Conservation (phyloP, 2,329 filamentous ascomycete species). For the Cladosporium sphaerospermum region DNA sequence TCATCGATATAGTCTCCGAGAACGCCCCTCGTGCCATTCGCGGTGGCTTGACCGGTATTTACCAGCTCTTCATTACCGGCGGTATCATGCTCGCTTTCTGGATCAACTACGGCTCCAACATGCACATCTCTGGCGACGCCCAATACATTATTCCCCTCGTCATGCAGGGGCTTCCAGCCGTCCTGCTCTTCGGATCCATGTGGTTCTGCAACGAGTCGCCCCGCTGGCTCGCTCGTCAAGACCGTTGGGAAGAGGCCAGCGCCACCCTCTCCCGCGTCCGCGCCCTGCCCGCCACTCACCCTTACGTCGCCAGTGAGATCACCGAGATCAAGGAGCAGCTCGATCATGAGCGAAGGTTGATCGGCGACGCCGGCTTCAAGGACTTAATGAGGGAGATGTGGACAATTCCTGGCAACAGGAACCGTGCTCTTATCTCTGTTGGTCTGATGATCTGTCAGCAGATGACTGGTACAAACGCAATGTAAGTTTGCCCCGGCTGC, state of each 20-base stretch:
- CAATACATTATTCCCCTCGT: constrained; percentile 52
- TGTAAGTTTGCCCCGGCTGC: constrained; percentile 5
- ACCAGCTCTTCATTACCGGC: constrained; percentile 52
- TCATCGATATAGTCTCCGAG: constrained; percentile 50
- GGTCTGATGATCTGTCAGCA: constrained; percentile 63
- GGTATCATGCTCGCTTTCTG: constrained; percentile 49
- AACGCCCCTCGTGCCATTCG: constrained; percentile 36
- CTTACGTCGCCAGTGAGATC: constrained; percentile 45
- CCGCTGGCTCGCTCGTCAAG: constrained; percentile 61
- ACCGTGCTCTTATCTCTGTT: constrained; percentile 59
- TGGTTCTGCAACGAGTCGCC: constrained; percentile 48
- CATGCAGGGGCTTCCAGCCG: constrained; percentile 58
- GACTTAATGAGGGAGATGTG: constrained; percentile 66
- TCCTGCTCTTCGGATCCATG: constrained; percentile 56
- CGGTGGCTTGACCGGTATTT: constrained; percentile 54
- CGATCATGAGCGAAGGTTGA: constrained; percentile 66
- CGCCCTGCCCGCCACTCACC: constrained; percentile 56
- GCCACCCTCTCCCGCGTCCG: constrained; percentile 52
- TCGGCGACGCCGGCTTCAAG: constrained; percentile 53
- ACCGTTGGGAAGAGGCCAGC: constrained; percentile 61
- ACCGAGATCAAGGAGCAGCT: constrained; percentile 58
- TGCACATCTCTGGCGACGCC: constrained; percentile 42
- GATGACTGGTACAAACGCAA: constrained; percentile 59
- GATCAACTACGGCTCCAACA: constrained; percentile 48
- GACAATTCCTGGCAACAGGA: constrained; percentile 56